Evolutionary conservation across 345 rosid species (phyloP).

Genomic region (Toxicodendron radicans): DNA sequence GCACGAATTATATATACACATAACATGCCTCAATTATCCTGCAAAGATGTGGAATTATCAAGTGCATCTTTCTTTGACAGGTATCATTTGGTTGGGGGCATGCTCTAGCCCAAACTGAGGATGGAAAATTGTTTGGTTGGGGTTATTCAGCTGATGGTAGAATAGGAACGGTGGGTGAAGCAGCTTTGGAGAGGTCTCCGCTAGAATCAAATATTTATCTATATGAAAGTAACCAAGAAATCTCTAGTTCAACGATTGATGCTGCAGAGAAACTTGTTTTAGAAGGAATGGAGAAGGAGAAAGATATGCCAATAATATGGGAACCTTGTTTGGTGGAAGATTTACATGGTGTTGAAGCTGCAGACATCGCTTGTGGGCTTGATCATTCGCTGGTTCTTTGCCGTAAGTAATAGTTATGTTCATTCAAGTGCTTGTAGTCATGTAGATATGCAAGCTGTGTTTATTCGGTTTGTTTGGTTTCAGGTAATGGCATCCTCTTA

Average conservation of each 20-base stretch:
- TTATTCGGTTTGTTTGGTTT: conserved; percentile 21
- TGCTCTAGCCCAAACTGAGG: conserved; percentile 67
- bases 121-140: conserved; percentile 85
- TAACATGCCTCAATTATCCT: neutral
- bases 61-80: conserved; percentile 40
- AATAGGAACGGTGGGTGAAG: conserved; percentile 58
- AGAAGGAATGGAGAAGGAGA: conserved; percentile 78
- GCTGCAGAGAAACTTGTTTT: conserved; percentile 61
- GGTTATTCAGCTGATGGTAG: conserved; percentile 93
- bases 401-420: conserved; percentile 38
- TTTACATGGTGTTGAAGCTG: conserved; percentile 42
- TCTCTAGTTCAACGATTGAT: conserved; percentile 35
- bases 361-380: conserved; percentile 75
- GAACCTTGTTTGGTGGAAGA: conserved; percentile 75
- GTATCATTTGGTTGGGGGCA: conserved; percentile 97
- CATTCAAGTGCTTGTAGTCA: conserved; percentile 1
- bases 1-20: neutral
- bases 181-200: conserved; percentile 44
- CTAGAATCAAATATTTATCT: conserved; percentile 45
- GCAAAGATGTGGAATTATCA: neutral
- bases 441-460: conserved; percentile 1
- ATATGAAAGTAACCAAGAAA: conserved; percentile 14
- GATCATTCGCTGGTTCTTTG: conserved; percentile 87
- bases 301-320: conserved; percentile 82
- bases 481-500: conserved; percentile 66